Evolutionary conservation across 495 filamentous ascomycete species (phyloP), one percentile per base, ranked within the genome.

Genomic region (Talaromyces wortmannii): DNA sequence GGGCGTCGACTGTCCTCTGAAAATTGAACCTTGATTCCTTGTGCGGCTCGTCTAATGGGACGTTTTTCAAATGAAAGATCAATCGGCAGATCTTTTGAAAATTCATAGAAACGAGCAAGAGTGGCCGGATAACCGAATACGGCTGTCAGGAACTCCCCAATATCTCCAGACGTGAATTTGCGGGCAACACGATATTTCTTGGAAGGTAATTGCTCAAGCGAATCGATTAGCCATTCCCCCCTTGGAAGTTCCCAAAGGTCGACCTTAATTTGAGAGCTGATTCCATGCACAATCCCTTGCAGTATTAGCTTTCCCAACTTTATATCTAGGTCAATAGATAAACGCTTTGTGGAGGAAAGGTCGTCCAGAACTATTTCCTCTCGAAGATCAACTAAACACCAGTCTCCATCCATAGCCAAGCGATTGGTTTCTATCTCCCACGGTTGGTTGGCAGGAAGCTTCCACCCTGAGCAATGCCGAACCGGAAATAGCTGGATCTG

Each of bases 351-450:
- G 11, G 32, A 11, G n/a, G 15, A 31, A n/a, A 10, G 6, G 2
- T 53, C 52, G 17, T 15, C 30, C 12, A 45, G 18, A 10, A 53
- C 50, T 46, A 46, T 31, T 5, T 53, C 7, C 6, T 17, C 31
- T 29, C 44, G 17, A 13, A 53, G 43, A 45, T 45, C 29, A 6
- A 94, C 76, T 11, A 94, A 63, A 62, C 88, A 92, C 89, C 89
- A 94, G 67, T 92, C 89, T 53, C 89, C 69, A 63, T 94, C 90
- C 89, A 89, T 92, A 32, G 81, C 84, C 7, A 94, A 70, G 0
- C 89, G 89, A 69, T 90, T 85, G 6, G 74, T 65, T 40, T 74
- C 75, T 36, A 92, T 73, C 60, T 87, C 83, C 89, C 89, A 94
- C 31, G 67, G 49, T 13, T 61, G 62, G 18, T 62, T 74, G 0